Conservation (phyloP, 2,329 filamentous ascomycete genomes). For the Sporothrix mexicana region DNA sequence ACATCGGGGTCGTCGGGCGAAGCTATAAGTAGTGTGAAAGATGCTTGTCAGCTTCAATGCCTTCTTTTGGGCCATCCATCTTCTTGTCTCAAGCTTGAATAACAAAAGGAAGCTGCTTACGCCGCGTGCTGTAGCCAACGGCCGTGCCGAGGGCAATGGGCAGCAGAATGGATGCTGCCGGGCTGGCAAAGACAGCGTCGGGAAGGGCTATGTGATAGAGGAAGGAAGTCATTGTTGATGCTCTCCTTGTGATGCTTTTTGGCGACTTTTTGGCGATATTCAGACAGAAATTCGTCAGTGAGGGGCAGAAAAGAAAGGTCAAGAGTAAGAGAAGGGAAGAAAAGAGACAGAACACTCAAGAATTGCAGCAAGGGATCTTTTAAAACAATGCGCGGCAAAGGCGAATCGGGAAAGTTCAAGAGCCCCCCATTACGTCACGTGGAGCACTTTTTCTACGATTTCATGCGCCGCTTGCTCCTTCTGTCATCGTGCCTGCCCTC, state of each 20-base stretch:
- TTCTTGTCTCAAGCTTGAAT: too few species aligned
- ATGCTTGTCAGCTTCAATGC: not conserved
- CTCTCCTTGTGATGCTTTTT: not conserved
- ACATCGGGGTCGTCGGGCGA: slow-evolving; percentile 27
- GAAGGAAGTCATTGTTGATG: slow-evolving; percentile 72
- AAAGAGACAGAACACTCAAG: not conserved
- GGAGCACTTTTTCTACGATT: slow-evolving; percentile 3
- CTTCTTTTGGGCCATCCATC: too few species aligned
- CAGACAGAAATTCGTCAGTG: not conserved
- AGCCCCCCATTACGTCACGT: slow-evolving; percentile 30
- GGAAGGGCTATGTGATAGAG: slow-evolving; percentile 80
- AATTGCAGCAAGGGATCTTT: not conserved
- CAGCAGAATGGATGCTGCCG: slow-evolving; percentile 75
- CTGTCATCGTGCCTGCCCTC: not conserved
- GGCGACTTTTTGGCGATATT: not conserved
- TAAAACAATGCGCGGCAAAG: not conserved
- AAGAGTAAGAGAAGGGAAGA: not conserved
- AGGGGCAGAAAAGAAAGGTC: not conserved
- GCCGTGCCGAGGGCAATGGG: slow-evolving; percentile 74
- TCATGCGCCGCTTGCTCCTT: slow-evolving; percentile 16
- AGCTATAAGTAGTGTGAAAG: slow-evolving; percentile 21
- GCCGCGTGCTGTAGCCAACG: slow-evolving; percentile 72
- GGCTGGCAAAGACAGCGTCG: slow-evolving; percentile 70
- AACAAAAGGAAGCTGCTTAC: slow-evolving; percentile 51
- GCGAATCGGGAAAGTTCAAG: slow-evolving; percentile 1